These are phyloP conservation scores for Boletellus emodensis DNA, from an alignment of 768 basidiomycete genomes.

Conservation along the genomic window DNA sequence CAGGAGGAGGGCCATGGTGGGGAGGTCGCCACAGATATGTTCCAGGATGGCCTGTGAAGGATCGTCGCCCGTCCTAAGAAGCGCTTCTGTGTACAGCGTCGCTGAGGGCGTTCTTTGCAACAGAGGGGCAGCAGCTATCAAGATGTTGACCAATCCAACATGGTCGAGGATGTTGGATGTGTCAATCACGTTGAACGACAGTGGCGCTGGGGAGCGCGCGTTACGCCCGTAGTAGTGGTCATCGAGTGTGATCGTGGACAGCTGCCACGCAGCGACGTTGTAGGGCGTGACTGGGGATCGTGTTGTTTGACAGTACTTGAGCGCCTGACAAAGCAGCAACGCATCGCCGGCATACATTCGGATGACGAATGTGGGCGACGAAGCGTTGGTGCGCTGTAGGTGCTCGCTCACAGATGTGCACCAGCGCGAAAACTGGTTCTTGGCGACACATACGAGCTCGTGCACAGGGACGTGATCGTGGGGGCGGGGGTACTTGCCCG, in stretches of 20 bases:
- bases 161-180: constrained; percentile 29
- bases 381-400: constrained; percentile 12
- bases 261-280: constrained; percentile 21
- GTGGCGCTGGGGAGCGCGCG: constrained; percentile 14
- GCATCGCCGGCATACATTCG: constrained; percentile 30
- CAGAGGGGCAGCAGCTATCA: constrained; percentile 22
- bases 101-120: constrained; percentile 17
- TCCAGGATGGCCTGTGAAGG: constrained; percentile 15
- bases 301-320: constrained; percentile 12
- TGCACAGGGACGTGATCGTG: not conserved
- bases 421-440: constrained; percentile 25
- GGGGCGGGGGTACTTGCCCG: constrained; percentile 4
- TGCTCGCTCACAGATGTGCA: constrained; percentile 15
- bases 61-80: constrained; percentile 13
- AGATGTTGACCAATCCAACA: constrained; percentile 25
- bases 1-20: constrained; percentile 23
- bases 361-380: constrained; percentile 20
- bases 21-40: constrained; percentile 22
- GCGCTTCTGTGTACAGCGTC: constrained; percentile 27
- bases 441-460: constrained; percentile 15
- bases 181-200: constrained; percentile 31
- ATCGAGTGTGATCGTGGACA: constrained; percentile 21
- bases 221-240: constrained; percentile 12
- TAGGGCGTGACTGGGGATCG: constrained; percentile 16
- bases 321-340: constrained; percentile 21